phyloP scores from a whole-genome alignment of 1,139 yeast genomes.

The Diutina rugosa region DNA sequence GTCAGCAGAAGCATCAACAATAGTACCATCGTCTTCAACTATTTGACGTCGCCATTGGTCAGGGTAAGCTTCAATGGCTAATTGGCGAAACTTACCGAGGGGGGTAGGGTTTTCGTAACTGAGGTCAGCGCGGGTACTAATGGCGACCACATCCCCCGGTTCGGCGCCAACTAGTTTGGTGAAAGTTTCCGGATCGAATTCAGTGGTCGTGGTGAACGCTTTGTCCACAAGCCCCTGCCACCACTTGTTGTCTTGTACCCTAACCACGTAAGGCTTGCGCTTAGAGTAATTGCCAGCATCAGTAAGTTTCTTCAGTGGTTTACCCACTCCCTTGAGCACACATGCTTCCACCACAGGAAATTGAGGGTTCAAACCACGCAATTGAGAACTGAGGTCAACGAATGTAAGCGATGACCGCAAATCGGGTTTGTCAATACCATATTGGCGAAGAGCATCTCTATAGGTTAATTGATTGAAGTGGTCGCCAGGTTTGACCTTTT shows the following conservation, averaged over 20 bases:
- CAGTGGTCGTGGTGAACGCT: not conserved
- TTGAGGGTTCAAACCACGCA: constrained; percentile 15
- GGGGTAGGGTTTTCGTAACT: constrained; percentile 94
- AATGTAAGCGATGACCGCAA: constrained; percentile 51
- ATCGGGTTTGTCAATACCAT: constrained; percentile 95
- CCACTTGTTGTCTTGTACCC: not conserved
- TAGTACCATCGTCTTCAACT: constrained; percentile 6
- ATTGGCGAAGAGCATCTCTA: constrained; percentile 51
- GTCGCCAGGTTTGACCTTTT: constrained; percentile 6
- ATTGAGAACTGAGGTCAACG: constrained; percentile 29
- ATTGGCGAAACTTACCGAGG: constrained; percentile 71
- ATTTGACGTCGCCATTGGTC: constrained; percentile 34
- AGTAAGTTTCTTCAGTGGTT: not conserved
- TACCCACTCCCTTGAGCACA: constrained; percentile 35
- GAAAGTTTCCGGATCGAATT: not conserved
- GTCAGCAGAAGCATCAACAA: constrained; percentile 3
- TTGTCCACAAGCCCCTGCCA: not conserved
- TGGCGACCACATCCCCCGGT: constrained; percentile 62
- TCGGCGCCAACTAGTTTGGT: not conserved
- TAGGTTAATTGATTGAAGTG: constrained; percentile 30
- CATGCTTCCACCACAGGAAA: constrained; percentile 67
- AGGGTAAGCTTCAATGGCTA: constrained; percentile 47
- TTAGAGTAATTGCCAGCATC: not conserved
- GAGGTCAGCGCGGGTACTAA: constrained; percentile 51
- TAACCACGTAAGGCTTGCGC: not conserved